Evolutionary conservation across 2,329 filamentous ascomycete genomes (phyloP).

Genomic region (Leptographium lundbergii): DNA sequence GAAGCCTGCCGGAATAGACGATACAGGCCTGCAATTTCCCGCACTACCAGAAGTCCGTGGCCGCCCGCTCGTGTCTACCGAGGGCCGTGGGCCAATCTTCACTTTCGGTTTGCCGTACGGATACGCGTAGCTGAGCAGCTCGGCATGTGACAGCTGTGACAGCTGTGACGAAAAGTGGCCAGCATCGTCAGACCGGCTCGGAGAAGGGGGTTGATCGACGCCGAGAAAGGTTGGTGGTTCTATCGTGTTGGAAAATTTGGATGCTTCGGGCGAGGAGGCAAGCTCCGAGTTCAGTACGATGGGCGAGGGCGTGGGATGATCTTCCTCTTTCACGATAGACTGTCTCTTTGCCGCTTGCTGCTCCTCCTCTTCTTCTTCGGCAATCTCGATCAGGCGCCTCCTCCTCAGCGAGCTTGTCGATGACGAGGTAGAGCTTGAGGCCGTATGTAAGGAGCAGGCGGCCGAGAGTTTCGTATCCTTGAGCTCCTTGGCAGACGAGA

Average conservation of each 20-base stretch:
- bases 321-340: conserved; percentile 38
- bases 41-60: conserved; percentile 47
- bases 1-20: conserved; percentile 69
- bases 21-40: conserved; percentile 56
- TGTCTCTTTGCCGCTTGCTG: conserved; percentile 45
- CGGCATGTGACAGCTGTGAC: conserved; percentile 34
- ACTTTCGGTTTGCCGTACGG: conserved; percentile 61
- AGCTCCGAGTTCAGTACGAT: conserved; percentile 40
- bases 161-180: conserved; percentile 39
- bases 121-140: conserved; percentile 37
- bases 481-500: conserved; percentile 62
- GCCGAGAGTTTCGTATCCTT: conserved; percentile 80
- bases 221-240: conserved; percentile 42
- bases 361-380: conserved; percentile 72
- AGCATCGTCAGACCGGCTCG: conserved; percentile 29
- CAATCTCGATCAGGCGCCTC: conserved; percentile 76
- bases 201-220: conserved; percentile 29
- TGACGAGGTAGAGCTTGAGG: conserved; percentile 74
- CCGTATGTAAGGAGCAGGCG: conserved; percentile 79
- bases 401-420: conserved; percentile 68
- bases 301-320: conserved; percentile 18
- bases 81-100: conserved; percentile 78
- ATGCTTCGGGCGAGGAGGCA: conserved; percentile 35
- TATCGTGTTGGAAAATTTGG: conserved; percentile 34
- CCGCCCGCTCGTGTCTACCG: conserved; percentile 48